phyloP scores from a whole-genome alignment of 75 land plant species.

The Chamaecyparis obtusa region DNA sequence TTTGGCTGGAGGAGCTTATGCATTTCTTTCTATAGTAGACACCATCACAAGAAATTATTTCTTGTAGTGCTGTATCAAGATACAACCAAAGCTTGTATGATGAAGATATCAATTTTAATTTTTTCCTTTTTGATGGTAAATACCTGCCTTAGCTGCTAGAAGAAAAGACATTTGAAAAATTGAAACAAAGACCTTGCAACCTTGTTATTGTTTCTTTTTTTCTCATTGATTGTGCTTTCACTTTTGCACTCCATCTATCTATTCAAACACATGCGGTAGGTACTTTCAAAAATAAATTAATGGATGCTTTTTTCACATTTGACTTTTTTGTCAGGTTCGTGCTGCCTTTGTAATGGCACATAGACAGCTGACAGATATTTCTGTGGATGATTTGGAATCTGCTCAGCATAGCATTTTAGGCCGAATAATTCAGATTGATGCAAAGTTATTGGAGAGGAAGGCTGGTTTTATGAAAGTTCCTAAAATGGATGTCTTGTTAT shows the following conservation, averaged over 20 bases:
- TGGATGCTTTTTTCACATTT: neutral
- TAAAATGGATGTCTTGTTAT: neutral
- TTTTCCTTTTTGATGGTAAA: neutral
- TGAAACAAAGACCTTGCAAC: neutral
- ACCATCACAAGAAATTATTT: too few relatives aligned
- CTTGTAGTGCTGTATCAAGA: neutral
- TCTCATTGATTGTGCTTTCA: neutral
- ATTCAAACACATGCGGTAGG: neutral
- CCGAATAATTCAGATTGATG: constrained; percentile 80
- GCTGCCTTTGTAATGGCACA: constrained; percentile 84
- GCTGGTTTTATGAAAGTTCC: constrained; percentile 41
- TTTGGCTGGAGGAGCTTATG: neutral
- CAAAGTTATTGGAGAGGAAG: constrained; percentile 65
- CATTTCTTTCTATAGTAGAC: neutral
- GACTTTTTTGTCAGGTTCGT: constrained; percentile 52
- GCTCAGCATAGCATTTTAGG: constrained; percentile 65
- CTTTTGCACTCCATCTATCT: neutral
- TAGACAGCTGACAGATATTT: constrained; percentile 52
- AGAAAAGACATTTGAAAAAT: neutral
- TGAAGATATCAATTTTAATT: too few relatives aligned
- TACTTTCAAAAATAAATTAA: neutral
- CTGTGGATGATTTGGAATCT: constrained; percentile 33
- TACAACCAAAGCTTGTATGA: neutral
- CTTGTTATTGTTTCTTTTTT: neutral
- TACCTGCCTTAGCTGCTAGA: neutral